Percentiles rank a stretch among this genome's conserved stretches.
Conservation (phyloP, 495 filamentous ascomycete species). For the Neurospora hispaniola region DNA sequence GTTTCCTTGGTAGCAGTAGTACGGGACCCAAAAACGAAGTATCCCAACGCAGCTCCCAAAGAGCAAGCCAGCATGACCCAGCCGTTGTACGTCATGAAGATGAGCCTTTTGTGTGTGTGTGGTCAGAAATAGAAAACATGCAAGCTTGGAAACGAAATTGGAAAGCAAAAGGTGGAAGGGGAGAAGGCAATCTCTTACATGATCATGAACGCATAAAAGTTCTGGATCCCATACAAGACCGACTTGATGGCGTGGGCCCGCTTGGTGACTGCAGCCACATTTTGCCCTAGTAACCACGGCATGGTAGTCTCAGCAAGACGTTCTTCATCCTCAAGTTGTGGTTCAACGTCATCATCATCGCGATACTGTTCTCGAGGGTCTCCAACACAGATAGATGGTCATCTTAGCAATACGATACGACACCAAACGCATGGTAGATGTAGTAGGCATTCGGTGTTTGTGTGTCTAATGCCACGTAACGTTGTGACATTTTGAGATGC, state of each 20-base stretch:
- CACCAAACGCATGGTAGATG: not conserved
- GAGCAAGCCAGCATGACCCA: conserved; percentile 91
- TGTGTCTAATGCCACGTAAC: not conserved
- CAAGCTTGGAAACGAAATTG: too few species aligned
- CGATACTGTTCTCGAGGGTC: not conserved
- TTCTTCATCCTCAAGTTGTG: conserved; percentile 35
- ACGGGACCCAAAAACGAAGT: conserved; percentile 64
- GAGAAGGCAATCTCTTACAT: conserved; percentile 53
- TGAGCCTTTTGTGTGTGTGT: conserved; percentile 48
- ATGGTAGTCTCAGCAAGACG: conserved; percentile 38
- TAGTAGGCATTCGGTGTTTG: not conserved
- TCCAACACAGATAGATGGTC: not conserved
- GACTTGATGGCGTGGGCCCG: conserved; percentile 68
- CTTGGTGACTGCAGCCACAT: conserved; percentile 40
- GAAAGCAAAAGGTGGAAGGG: too few species aligned
- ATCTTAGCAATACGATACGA: conserved; percentile 9
- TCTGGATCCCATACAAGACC: conserved; percentile 80
- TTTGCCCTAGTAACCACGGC: conserved; percentile 42
- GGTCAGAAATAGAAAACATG: not conserved
- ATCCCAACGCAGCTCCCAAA: conserved; percentile 80
- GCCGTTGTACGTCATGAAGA: conserved; percentile 99
- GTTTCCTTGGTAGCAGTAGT: conserved; percentile 67
- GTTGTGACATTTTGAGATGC: not conserved
- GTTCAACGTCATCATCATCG: not conserved
- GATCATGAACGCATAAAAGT: conserved; percentile 98